Conservation (phyloP, 768 basidiomycete species). For the Gyrodon lividus region DNA sequence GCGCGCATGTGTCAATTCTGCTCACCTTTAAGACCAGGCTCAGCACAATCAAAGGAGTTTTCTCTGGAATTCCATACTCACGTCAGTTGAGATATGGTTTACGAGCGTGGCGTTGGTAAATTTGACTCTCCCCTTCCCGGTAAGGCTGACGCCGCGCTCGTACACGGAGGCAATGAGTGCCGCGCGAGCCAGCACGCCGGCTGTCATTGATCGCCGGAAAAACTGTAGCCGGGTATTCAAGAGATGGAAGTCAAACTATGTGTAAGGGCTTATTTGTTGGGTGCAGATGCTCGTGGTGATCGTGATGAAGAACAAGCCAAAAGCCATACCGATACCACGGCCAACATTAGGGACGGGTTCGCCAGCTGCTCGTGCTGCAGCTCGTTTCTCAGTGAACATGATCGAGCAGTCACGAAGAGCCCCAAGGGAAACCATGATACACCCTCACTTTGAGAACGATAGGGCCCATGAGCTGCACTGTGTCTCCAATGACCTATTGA, state of each 20-base stretch:
- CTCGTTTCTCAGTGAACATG: constrained; percentile 52
- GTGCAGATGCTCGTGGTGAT: constrained; percentile 54
- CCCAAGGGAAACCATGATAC: not conserved
- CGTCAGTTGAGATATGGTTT: constrained; percentile 66
- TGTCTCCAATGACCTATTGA: constrained; percentile 57
- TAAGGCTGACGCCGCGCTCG: constrained; percentile 63
- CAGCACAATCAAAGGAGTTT: not conserved
- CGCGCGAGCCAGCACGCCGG: constrained; percentile 62
- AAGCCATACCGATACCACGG: constrained; percentile 56
- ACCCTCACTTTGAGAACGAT: constrained; percentile 52
- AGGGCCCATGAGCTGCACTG: constrained; percentile 60
- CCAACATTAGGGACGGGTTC: constrained; percentile 42
- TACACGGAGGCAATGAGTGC: constrained; percentile 72
- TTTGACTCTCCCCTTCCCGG: constrained; percentile 61
- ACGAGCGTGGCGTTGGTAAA: constrained; percentile 61
- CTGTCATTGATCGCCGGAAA: constrained; percentile 69
- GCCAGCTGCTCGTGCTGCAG: constrained; percentile 38
- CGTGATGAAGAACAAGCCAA: constrained; percentile 50
- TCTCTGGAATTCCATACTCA: constrained; percentile 29
- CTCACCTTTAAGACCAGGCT: constrained; percentile 41
- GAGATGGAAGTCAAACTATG: not conserved
- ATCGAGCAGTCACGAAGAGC: constrained; percentile 32
- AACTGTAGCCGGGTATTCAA: constrained; percentile 37
- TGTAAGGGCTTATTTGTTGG: constrained; percentile 50
- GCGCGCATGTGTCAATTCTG: constrained; percentile 58